Evolutionary conservation across 2,329 filamentous ascomycete species (phyloP), one percentile per base, ranked within the genome.

Genomic region (Pyrenophora seminiperda): DNA sequence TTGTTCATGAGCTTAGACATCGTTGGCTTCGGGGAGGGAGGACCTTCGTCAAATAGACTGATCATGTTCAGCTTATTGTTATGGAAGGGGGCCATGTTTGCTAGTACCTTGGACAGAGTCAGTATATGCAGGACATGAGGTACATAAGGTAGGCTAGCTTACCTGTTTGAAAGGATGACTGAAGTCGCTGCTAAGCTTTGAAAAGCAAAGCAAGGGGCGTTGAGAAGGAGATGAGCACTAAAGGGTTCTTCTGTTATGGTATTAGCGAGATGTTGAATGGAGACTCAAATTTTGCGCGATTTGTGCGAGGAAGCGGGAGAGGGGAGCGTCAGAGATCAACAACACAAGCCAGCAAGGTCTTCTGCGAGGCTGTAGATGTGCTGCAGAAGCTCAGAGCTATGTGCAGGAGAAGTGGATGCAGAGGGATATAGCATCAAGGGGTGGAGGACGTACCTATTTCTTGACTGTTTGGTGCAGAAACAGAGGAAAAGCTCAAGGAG

Each of bases 41-140:
- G 22, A 33, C n/a, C 37, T n/a, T 34, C 33, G 17, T 50, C 34
- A 5, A 53, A 53, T 7, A 58, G 17, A 33, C 49, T 38, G 29
- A 53, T 37, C 47, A 37, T 47, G 27, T 53, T 56, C 30, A 58
- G 53, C 31, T 54, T 15, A 39, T 60, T 56, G 40, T 60, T 40
- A 27, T 58, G 48, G 14, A 39, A 58, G n/a, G 42, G 20, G 1
- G 44, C 14, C 57, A 60, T 60, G 36, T 9, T 42, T 13, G 15
- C 41, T 47, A 40, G 34, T 30, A 39, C 32, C 15, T 29, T 46
- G 13, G 13, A 14, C 11, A 29, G 5, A 18, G 15, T 34, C 7
- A 41, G 36, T 24, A 33, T 33, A 7, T 20, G 30, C 9, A 5
- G 9, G 17, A n/a, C 14, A 19, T 14, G 15, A n/a, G 5, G 13